These are phyloP conservation scores for Mimosa pudica DNA, from an alignment of 306 rosid genomes.

Conservation along the genomic window DNA sequence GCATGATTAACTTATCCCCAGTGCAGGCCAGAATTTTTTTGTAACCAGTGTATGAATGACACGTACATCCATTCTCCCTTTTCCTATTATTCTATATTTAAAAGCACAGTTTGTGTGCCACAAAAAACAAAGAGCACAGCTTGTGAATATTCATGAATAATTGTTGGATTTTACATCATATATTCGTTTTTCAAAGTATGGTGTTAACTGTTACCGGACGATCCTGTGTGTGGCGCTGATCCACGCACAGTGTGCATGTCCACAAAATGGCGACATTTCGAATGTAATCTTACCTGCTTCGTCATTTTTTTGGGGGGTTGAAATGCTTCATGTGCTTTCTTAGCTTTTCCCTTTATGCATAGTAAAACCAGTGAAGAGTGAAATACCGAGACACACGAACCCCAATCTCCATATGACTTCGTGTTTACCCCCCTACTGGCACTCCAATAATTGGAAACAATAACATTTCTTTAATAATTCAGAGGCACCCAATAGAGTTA, in stretches of 20 bases:
- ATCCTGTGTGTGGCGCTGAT: not conserved
- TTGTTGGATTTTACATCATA: not conserved
- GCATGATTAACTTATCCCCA: slow-evolving; percentile 28
- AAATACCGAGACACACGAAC: not conserved
- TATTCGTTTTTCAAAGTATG: not conserved
- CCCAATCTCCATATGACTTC: not conserved
- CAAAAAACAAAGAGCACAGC: not conserved
- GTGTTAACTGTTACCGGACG: not conserved
- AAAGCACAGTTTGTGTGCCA: not conserved
- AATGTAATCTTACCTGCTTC: not conserved
- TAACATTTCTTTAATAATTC: not conserved
- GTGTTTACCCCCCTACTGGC: not conserved
- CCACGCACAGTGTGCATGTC: not conserved
- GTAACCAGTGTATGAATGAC: not conserved
- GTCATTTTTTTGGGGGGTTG: not conserved
- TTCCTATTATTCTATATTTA: not conserved
- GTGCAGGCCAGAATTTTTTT: slow-evolving; percentile 21
- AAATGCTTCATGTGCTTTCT: not conserved
- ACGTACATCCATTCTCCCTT: not conserved
- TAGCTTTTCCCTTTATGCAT: not conserved
- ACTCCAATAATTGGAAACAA: not conserved
- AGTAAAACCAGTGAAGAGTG: slow-evolving; percentile 1
- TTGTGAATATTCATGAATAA: not conserved
- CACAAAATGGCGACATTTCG: not conserved
- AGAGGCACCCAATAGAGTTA: not conserved